Evolutionary conservation across 2,329 filamentous ascomycete genomes (phyloP).

Genomic region (Conoideocrella luteorostrata): DNA sequence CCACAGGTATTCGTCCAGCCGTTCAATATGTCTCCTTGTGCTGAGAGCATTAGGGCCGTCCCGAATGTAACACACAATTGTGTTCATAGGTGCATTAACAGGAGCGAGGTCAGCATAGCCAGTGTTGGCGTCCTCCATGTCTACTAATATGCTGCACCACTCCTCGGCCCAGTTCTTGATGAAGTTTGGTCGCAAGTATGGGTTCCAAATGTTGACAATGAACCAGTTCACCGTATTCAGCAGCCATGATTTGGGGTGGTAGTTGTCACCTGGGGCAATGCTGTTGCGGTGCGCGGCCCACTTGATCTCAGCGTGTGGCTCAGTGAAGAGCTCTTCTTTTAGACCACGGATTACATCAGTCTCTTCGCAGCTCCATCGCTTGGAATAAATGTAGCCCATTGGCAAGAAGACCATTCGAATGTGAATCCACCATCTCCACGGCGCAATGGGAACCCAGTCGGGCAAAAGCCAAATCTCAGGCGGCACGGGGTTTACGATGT

Average conservation of each 20-base stretch:
- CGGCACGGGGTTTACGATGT: slow-evolving; percentile 88
- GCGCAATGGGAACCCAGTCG: slow-evolving; percentile 82
- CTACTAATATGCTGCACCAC: slow-evolving; percentile 75
- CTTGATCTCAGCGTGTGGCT: slow-evolving; percentile 71
- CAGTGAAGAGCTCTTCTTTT: slow-evolving; percentile 73
- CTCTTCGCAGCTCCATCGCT: slow-evolving; percentile 68
- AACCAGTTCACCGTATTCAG: slow-evolving; percentile 74
- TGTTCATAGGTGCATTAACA: slow-evolving; percentile 86
- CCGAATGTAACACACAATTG: slow-evolving; percentile 75
- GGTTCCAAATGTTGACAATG: slow-evolving; percentile 73
- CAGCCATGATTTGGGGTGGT: slow-evolving; percentile 84
- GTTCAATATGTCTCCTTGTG: slow-evolving; percentile 71
- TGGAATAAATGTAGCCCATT: slow-evolving; percentile 87
- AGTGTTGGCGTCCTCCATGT: slow-evolving; percentile 90
- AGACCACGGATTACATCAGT: slow-evolving; percentile 68
- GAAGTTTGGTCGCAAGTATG: slow-evolving; percentile 61
- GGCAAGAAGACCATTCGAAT: slow-evolving; percentile 94
- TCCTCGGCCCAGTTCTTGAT: slow-evolving; percentile 68
- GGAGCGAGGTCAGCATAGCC: slow-evolving; percentile 81
- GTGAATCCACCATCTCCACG: slow-evolving; percentile 97
- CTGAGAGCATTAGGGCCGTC: slow-evolving; percentile 71
- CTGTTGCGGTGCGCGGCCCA: slow-evolving; percentile 76
- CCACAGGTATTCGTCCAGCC: slow-evolving; percentile 83
- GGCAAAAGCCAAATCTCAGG: slow-evolving; percentile 91
- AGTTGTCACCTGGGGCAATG: slow-evolving; percentile 76